Evolutionary conservation across 768 basidiomycete genomes (phyloP).

Genomic region (Agrocybe chaxingu): DNA sequence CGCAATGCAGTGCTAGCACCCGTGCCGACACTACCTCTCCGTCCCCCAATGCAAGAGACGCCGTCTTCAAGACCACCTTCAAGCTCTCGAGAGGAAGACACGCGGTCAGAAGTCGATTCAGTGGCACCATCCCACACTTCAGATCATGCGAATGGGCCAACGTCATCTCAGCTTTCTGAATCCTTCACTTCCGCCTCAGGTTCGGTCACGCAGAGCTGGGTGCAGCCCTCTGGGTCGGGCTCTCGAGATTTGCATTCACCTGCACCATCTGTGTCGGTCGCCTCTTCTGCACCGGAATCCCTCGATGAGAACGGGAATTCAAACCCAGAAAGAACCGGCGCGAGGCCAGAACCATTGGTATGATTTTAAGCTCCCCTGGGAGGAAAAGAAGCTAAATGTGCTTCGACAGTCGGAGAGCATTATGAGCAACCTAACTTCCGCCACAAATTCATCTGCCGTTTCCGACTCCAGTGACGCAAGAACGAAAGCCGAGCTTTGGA

Average conservation of each 20-base stretch:
- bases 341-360: conserved; percentile 1
- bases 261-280: conserved; percentile 9
- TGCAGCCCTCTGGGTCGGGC: conserved; percentile 16
- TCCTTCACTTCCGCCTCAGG: conserved; percentile 19
- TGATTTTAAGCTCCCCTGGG: not conserved
- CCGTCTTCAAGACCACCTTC: conserved; percentile 22
- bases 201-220: conserved; percentile 34
- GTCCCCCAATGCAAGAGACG: not conserved
- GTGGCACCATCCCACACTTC: conserved; percentile 3
- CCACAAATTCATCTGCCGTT: conserved; percentile 20
- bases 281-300: conserved; percentile 16
- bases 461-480: conserved; percentile 34
- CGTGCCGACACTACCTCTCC: too few species aligned
- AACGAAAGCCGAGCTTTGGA: conserved; percentile 86
- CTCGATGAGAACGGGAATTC: too few species aligned
- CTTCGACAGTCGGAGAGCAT: conserved; percentile 31
- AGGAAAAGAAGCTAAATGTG: not conserved
- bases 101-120: conserved; percentile 14
- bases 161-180: conserved; percentile 7
- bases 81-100: conserved; percentile 15
- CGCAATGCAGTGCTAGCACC: not conserved
- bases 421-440: conserved; percentile 19
- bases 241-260: not conserved
- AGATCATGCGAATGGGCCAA: conserved; percentile 3
- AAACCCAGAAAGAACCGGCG: too few species aligned